Evolutionary conservation across 2,329 filamentous ascomycete genomes (phyloP).

Genomic region (Ophiocordyceps unilateralis): DNA sequence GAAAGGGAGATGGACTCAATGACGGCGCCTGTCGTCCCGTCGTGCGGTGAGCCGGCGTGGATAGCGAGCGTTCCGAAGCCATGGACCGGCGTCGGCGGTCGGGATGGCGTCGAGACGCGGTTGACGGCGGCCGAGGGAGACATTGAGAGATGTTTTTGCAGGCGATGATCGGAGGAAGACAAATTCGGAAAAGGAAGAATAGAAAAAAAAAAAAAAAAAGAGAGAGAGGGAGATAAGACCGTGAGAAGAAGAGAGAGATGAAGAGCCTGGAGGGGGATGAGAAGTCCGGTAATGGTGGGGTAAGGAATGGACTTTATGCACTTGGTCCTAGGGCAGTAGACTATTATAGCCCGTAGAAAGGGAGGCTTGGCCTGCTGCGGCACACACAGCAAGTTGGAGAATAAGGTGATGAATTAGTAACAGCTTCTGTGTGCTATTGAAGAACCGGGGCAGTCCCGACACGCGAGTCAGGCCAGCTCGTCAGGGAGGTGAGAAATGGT

Average conservation of each 20-base stretch:
- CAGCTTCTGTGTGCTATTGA: no score
- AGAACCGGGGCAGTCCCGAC: neutral
- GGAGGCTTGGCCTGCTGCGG: no score
- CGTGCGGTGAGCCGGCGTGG: conserved; percentile 80
- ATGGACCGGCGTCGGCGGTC: conserved; percentile 54
- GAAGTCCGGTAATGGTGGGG: no score
- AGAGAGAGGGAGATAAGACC: no score
- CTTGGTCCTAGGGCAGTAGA: no score
- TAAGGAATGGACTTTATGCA: no score
- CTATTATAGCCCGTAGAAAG: no score
- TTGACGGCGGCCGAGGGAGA: conserved; percentile 19
- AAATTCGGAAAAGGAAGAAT: no score
- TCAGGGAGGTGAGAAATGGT: conserved; percentile 2
- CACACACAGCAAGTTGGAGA: no score
- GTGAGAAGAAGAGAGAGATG: no score
- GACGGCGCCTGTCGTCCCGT: conserved; percentile 82
- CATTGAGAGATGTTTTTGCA: conserved; percentile 5
- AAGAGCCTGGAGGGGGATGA: no score
- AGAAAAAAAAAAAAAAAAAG: neutral
- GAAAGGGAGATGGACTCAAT: conserved; percentile 93
- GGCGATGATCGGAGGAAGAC: neutral
- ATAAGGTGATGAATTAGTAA: no score
- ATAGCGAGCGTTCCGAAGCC: conserved; percentile 88
- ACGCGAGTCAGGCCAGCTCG: neutral
- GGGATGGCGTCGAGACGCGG: conserved; percentile 55